Evolutionary conservation across 1,139 yeast genomes (phyloP).

Genomic region (Yarrowia galli): DNA sequence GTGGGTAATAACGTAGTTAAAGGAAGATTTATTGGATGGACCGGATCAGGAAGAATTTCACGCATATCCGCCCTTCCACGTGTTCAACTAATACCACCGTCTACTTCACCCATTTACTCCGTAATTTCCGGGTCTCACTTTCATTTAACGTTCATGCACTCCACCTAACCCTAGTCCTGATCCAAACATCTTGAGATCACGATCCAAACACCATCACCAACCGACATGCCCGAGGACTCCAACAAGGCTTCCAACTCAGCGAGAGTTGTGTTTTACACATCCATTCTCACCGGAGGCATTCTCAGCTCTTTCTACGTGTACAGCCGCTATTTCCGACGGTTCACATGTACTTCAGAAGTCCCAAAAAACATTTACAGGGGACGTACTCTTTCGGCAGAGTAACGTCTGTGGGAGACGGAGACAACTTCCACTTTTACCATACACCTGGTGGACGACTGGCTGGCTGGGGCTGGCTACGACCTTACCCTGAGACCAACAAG

Average conservation of each 20-base stretch:
- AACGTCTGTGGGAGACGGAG: slow-evolving; percentile 96
- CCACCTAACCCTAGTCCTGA: slow-evolving; percentile 37
- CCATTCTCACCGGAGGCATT: slow-evolving; percentile 44
- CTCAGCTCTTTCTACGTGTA: slow-evolving; percentile 47
- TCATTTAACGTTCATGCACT: slow-evolving; percentile 19
- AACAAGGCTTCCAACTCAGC: slow-evolving; percentile 37
- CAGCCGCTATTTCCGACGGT: slow-evolving; percentile 48
- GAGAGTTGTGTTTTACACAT: slow-evolving; percentile 45
- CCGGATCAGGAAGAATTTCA: too few species aligned
- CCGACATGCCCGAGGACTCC: slow-evolving; percentile 18
- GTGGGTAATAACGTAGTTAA: too few species aligned
- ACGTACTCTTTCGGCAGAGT: slow-evolving; percentile 74
- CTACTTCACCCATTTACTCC: not conserved
- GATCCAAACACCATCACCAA: slow-evolving; percentile 8
- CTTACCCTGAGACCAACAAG: slow-evolving; percentile 56
- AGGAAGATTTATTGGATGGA: too few species aligned
- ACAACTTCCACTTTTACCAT: slow-evolving; percentile 88
- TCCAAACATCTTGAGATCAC: slow-evolving; percentile 30
- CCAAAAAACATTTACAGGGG: slow-evolving; percentile 50
- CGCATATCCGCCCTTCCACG: not conserved
- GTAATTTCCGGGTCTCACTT: slow-evolving; percentile 15
- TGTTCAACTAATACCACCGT: not conserved
- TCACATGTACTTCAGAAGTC: slow-evolving; percentile 47
- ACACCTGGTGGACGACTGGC: slow-evolving; percentile 87
- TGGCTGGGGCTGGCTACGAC: slow-evolving; percentile 95